phyloP scores from a whole-genome alignment of 1,284 basidiomycete species.

The Grifola frondosa region DNA sequence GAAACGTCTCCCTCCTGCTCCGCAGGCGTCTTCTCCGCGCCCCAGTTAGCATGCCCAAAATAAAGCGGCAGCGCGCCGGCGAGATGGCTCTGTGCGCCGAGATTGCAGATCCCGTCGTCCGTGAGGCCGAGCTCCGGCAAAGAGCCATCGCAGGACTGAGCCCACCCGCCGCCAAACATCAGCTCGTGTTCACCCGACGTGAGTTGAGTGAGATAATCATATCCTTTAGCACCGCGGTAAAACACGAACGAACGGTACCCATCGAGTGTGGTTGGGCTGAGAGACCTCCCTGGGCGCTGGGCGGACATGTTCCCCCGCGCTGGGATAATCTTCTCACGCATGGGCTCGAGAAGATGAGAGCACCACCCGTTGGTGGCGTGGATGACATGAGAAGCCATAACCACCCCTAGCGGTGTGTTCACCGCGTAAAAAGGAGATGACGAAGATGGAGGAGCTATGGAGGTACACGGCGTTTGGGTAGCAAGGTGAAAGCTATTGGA shows the following conservation, averaged over 20 bases:
- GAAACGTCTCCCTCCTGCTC: constrained; percentile 7
- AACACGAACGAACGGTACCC: constrained; percentile 58
- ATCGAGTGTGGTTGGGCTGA: constrained; percentile 27
- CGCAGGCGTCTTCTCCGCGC: constrained; percentile 31
- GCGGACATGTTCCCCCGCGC: constrained; percentile 67
- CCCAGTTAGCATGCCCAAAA: constrained; percentile 44
- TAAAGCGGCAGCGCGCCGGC: constrained; percentile 41
- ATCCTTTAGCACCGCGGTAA: constrained; percentile 47
- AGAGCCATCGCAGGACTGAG: constrained; percentile 32
- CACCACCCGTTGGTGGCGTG: constrained; percentile 82
- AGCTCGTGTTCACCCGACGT: constrained; percentile 49
- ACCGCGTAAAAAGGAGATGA: constrained; percentile 36
- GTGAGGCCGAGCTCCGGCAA: constrained; percentile 41
- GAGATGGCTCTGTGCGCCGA: constrained; percentile 37
- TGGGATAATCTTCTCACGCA: constrained; percentile 50
- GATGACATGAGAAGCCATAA: constrained; percentile 60
- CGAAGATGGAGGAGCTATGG: constrained; percentile 29
- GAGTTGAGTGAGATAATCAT: constrained; percentile 76
- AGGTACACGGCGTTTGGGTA: constrained; percentile 42
- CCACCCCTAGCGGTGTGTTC: constrained; percentile 52
- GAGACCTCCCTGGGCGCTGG: constrained; percentile 48
- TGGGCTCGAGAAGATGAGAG: constrained; percentile 55
- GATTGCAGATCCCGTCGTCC: constrained; percentile 42
- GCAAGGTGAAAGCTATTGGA: constrained; percentile 44
- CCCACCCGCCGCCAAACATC: constrained; percentile 60